Evolutionary conservation across 2,329 filamentous ascomycete genomes (phyloP).

Genomic region (Colletotrichum cereale): DNA sequence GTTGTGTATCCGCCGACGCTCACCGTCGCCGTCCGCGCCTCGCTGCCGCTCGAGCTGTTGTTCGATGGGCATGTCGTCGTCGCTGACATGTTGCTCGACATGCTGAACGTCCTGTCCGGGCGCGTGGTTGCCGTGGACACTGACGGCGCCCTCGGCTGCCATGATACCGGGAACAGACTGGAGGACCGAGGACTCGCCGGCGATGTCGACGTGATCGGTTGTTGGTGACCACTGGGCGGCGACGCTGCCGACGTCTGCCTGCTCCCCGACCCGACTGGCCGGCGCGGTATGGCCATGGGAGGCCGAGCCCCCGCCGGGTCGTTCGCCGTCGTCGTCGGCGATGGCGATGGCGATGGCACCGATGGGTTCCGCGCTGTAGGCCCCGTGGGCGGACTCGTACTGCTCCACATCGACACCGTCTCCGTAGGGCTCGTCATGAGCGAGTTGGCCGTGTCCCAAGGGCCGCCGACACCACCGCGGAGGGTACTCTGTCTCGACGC

Average conservation of each 20-base stretch:
- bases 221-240: slow-evolving; percentile 2
- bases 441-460: neutral
- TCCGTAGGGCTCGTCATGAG: slow-evolving; percentile 29
- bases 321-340: neutral
- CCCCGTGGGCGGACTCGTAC: neutral
- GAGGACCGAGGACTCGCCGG: slow-evolving; percentile 17
- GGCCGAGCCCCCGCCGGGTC: slow-evolving; percentile 1
- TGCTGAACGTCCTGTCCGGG: slow-evolving; percentile 38
- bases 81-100: slow-evolving; percentile 36
- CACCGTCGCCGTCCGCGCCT: slow-evolving; percentile 39
- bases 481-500: slow-evolving; percentile 26
- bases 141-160: slow-evolving; percentile 26
- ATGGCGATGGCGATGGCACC: neutral
- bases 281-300: slow-evolving; percentile 35
- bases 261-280: slow-evolving; percentile 32
- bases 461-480: neutral
- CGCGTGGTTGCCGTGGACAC: slow-evolving; percentile 36
- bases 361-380: slow-evolving; percentile 42
- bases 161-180: slow-evolving; percentile 8
- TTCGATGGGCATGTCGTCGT: slow-evolving; percentile 35
- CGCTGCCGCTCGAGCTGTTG: slow-evolving; percentile 37
- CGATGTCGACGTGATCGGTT: slow-evolving; percentile 3
- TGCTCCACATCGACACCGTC: slow-evolving; percentile 26
- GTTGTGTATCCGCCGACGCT: slow-evolving; percentile 44
- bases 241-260: slow-evolving; percentile 2